Conservation (phyloP, 192 early-diverging fungal species). For the Radiomyces spectabilis region DNA sequence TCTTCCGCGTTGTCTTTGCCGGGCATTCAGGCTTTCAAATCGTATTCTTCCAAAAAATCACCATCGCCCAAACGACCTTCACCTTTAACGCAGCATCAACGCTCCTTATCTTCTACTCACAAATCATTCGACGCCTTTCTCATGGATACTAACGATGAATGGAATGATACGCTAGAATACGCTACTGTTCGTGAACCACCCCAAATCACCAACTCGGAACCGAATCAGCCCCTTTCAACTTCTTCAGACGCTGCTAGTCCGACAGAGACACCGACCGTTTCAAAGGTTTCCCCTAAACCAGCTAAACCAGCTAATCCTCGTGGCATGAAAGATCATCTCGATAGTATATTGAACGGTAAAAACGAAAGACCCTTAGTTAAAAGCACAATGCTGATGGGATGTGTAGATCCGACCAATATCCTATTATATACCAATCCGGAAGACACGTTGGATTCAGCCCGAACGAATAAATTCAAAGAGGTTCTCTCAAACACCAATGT, state of each 20-base stretch:
- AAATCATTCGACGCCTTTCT: constrained; percentile 30
- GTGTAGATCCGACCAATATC: constrained; percentile 26
- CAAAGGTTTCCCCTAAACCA: no score
- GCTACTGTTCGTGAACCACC: no score
- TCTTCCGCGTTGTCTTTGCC: not conserved
- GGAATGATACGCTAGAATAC: constrained; percentile 25
- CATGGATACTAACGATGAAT: constrained; percentile 35
- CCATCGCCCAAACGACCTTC: not conserved
- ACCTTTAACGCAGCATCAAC: not conserved
- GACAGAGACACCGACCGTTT: no score
- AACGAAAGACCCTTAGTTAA: not conserved
- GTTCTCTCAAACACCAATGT: constrained; percentile 49
- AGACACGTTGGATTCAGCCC: constrained; percentile 14
- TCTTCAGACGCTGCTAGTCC: not conserved
- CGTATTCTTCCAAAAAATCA: not conserved
- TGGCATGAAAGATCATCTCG: not conserved
- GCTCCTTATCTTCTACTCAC: constrained; percentile 7
- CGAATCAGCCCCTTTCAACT: not conserved
- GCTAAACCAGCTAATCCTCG: not conserved
- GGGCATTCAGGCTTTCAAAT: not conserved
- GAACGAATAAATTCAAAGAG: constrained; percentile 41
- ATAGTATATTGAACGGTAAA: not conserved
- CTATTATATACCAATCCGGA: constrained; percentile 1
- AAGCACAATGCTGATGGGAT: no score
- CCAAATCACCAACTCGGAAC: not conserved